Evolutionary conservation across 2,329 filamentous ascomycete genomes (phyloP), one percentile per base, ranked within the genome.

Genomic region (Neurospora crassa): DNA sequence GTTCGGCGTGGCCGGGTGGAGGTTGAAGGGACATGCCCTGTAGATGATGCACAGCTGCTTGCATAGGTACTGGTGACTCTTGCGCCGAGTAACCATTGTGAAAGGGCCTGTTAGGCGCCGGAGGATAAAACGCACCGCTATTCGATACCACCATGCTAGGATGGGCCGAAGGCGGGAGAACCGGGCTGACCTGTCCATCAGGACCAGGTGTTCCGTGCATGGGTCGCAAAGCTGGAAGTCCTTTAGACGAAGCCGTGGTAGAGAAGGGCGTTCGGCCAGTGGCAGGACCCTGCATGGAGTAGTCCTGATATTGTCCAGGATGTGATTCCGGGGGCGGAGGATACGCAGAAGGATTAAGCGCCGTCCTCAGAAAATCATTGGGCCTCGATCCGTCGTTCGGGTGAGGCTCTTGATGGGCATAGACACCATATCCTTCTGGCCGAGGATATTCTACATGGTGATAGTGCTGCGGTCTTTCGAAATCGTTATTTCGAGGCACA

Each of bases 361-460:
- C 80, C 3, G 81, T 82, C 68, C 80, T 78, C 8, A 82, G 71
- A 73, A 82, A 82, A 5, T 78, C 75, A 70, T 79, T 80, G 6
- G 77, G 70, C 6, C 76, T 73, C 6, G 63, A n/a, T 7, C 71
- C 69, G 47, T 74, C 72, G 24, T 29, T 59, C 18, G 72, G 4
- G 72, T 70, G 11, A 74, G 77, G 59, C 72, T 75, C 72, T 71
- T 47, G 59, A 47, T 53, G 71, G 14, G 70, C 37, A 29, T 72
- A 72, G 40, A 71, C 71, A 10, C 70, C 71, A n/a, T 73, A 71
- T 16, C 72, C 73, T n/a, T 63, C 45, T 11, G 40, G 53, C 29
- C 68, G 42, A 53, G 47, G 37, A 59, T 70, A 73, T n/a, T 72
- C 72, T 1, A 47, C 5, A 37, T 67, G 70, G 41, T 67, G 53